Percentiles rank a stretch among this genome's conserved stretches.
phyloP scores from a whole-genome alignment of 2,329 filamentous ascomycete species.

The Mollisiaceae sp. region DNA sequence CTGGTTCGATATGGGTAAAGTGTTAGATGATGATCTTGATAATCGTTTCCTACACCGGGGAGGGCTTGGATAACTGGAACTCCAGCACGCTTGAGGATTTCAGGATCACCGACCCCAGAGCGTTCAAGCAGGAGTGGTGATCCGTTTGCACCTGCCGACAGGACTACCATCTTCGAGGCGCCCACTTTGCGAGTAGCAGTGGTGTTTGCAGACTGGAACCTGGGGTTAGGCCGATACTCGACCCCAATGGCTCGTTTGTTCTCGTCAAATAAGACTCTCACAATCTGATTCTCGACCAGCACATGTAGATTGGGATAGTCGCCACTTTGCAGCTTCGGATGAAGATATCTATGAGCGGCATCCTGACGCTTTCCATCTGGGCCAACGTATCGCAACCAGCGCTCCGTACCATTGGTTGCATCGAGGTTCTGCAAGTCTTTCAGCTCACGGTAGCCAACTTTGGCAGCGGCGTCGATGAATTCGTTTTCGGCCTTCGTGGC shows the following conservation, averaged over 20 bases:
- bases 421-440: conserved; percentile 59
- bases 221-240: conserved; percentile 56
- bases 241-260: conserved; percentile 60
- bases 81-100: conserved; percentile 53
- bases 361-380: conserved; percentile 62
- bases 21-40: conserved; percentile 61
- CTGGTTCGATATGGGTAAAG: conserved; percentile 57
- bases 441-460: conserved; percentile 57
- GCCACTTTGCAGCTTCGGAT: conserved; percentile 54
- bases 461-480: conserved; percentile 54
- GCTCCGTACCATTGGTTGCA: conserved; percentile 36
- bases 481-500: conserved; percentile 49
- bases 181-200: too few relatives aligned
- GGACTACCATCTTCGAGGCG: conserved; percentile 55
- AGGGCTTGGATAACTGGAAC: conserved; percentile 54
- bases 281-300: conserved; percentile 60
- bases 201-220: too few relatives aligned
- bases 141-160: conserved; percentile 47
- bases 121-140: conserved; percentile 58
- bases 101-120: conserved; percentile 62
- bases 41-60: conserved; percentile 58
- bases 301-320: conserved; percentile 64
- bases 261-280: conserved; percentile 58
- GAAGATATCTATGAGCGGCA: conserved; percentile 59
- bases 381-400: conserved; percentile 54